Evolutionary conservation across 345 rosid genomes (phyloP).

Genomic region (Barbarea vulgaris): DNA sequence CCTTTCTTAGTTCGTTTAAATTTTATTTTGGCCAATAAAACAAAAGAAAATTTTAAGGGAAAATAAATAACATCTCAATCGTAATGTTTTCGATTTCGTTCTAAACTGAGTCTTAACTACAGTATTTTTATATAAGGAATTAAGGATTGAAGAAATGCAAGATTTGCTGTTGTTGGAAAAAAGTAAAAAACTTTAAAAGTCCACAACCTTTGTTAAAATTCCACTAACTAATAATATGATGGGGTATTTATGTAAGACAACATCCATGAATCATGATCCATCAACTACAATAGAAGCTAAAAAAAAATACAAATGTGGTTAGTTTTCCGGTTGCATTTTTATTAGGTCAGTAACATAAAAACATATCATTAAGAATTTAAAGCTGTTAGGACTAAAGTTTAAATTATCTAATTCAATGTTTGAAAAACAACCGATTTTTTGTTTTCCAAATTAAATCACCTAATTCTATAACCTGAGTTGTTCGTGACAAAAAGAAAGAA

Average conservation of each 20-base stretch:
- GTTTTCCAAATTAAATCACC: background rate
- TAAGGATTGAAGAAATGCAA: background rate
- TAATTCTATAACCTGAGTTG: background rate
- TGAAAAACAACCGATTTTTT: too few species aligned
- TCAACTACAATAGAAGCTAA: background rate
- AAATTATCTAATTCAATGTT: background rate
- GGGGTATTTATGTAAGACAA: background rate
- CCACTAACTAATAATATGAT: background rate
- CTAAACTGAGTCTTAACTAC: background rate
- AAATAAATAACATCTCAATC: background rate
- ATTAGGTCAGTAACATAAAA: background rate
- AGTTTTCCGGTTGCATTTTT: background rate
- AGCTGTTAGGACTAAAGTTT: background rate
- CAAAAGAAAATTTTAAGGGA: background rate
- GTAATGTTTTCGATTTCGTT: background rate
- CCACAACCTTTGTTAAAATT: background rate
- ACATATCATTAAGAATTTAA: background rate
- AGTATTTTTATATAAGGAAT: background rate
- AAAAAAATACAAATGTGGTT: too few species aligned
- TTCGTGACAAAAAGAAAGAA: background rate
- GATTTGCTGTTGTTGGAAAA: background rate
- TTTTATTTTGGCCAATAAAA: background rate
- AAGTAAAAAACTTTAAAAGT: background rate
- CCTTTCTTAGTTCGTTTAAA: background rate
- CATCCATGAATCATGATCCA: too few species aligned